These are phyloP conservation scores for Haplosporangium sp. DNA, from an alignment of 371 early-diverging fungal species.

Conservation along the genomic window DNA sequence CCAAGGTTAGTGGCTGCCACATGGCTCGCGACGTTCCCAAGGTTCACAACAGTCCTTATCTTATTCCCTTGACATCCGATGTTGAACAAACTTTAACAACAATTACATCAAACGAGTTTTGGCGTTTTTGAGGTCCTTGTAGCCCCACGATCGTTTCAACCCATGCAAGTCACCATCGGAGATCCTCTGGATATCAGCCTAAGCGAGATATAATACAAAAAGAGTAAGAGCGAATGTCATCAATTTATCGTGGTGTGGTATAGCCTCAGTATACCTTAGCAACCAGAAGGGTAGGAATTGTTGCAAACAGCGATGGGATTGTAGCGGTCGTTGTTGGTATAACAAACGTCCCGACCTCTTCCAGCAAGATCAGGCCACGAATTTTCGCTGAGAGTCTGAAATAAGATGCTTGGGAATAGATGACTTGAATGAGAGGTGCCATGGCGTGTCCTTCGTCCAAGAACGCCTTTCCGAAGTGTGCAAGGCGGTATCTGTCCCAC, in stretches of 20 bases:
- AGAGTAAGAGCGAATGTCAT: too few relatives aligned
- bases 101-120: constrained; percentile 13
- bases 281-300: constrained; percentile 16
- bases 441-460: constrained; percentile 5
- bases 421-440: constrained; percentile 17
- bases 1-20: too few relatives aligned
- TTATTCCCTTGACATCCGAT: too few relatives aligned
- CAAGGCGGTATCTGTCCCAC: constrained; percentile 19
- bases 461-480: constrained; percentile 21
- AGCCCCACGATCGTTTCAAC: constrained; percentile 20
- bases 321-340: constrained; percentile 12
- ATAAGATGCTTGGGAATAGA: constrained; percentile 12
- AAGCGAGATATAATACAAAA: too few relatives aligned
- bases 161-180: constrained; percentile 12
- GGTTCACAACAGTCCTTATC: too few relatives aligned
- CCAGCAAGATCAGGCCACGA: constrained; percentile 11
- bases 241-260: too few relatives aligned
- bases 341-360: constrained; percentile 25
- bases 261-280: too few relatives aligned
- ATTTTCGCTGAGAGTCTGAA: constrained; percentile 14
- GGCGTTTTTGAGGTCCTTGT: constrained; percentile 18
- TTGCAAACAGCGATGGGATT: constrained; percentile 27
- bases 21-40: too few relatives aligned
- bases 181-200: constrained; percentile 20
- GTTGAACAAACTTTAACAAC: too few relatives aligned